A percentile compares a stretch with the other conserved stretches of the same genome.
Evolutionary conservation across 768 basidiomycete genomes (phyloP).

Genomic region (Galerina sulciceps): DNA sequence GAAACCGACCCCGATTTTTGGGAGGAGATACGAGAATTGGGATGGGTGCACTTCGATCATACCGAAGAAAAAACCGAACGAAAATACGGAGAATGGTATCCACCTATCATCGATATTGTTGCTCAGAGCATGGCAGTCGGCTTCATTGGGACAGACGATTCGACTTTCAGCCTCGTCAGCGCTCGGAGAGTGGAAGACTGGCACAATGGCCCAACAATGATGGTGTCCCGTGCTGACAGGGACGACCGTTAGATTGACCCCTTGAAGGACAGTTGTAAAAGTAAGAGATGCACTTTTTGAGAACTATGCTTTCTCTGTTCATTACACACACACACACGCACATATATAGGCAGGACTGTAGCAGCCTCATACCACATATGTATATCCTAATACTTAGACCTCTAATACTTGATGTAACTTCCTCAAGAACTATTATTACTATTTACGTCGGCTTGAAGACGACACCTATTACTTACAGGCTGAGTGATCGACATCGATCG

Average conservation of each 20-base stretch:
- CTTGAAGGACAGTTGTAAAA: background rate
- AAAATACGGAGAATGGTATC: constrained; percentile 48
- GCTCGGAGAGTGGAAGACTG: constrained; percentile 59
- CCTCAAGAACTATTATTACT: too few species aligned
- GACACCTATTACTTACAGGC: too few species aligned
- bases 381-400: too few species aligned
- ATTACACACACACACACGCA: background rate
- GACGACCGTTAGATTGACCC: background rate
- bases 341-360: background rate
- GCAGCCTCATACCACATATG: background rate
- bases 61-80: constrained; percentile 34
- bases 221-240: constrained; percentile 1
- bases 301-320: background rate
- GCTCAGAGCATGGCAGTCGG: constrained; percentile 59
- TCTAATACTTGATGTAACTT: too few species aligned
- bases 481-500: too few species aligned
- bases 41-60: constrained; percentile 52
- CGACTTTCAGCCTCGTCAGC: constrained; percentile 64
- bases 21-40: constrained; percentile 37
- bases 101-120: constrained; percentile 56
- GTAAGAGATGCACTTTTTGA: background rate
- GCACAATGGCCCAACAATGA: constrained; percentile 43
- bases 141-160: constrained; percentile 62
- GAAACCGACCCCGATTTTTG: constrained; percentile 49
- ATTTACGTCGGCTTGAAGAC: too few species aligned